Conservation (phyloP, 495 filamentous ascomycete species). For the Cercophora samala region DNA sequence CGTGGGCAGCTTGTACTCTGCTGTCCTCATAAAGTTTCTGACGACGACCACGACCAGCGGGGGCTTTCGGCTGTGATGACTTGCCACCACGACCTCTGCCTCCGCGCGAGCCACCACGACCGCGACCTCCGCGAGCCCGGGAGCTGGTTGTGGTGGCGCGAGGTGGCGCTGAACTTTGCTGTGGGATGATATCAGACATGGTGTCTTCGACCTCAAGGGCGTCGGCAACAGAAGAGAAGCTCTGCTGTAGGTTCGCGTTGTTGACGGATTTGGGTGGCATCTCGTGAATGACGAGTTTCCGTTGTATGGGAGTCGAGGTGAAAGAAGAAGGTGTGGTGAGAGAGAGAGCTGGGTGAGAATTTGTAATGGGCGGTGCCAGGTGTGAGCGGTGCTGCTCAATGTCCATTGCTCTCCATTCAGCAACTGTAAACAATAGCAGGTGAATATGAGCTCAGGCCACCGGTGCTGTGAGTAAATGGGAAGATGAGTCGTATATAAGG, state of each 20-base stretch:
- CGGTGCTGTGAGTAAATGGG: background rate
- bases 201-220: constrained; percentile 24
- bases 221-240: constrained; percentile 14
- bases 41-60: constrained; percentile 40
- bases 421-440: background rate
- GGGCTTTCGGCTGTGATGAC: constrained; percentile 30
- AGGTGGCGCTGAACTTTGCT: constrained; percentile 19
- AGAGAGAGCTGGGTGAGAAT: background rate
- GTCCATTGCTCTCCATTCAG: constrained; percentile 9
- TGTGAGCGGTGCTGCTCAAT: background rate
- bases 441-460: background rate
- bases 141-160: constrained; percentile 17
- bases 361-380: constrained; percentile 1
- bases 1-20: constrained; percentile 44
- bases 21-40: constrained; percentile 42
- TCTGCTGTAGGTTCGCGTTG: constrained; percentile 16
- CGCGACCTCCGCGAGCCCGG: constrained; percentile 29
- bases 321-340: background rate
- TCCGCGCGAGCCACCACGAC: constrained; percentile 22
- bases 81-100: constrained; percentile 34
- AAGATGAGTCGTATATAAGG: background rate
- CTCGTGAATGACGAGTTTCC: background rate
- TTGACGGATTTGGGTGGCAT: background rate
- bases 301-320: background rate
- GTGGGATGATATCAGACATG: constrained; percentile 29